Evolutionary conservation across 2,329 filamentous ascomycete genomes (phyloP).

Genomic region (Ophiocordyceps camponoti-saundersi): DNA sequence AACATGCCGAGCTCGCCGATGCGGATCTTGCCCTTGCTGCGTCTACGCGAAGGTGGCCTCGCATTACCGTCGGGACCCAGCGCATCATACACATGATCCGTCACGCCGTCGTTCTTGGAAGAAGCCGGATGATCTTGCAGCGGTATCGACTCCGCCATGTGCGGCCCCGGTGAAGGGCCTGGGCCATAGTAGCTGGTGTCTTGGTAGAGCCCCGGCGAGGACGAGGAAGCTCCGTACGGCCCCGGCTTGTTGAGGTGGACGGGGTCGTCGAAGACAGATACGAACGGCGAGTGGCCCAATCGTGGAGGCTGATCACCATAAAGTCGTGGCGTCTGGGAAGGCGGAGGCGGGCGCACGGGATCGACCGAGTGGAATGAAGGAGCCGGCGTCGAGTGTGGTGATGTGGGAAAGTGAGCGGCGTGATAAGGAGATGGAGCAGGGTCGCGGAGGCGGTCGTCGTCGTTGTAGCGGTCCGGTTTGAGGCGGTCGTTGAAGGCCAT

Average conservation of each 20-base stretch:
- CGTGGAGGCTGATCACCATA: conserved; percentile 16
- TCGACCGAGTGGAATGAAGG: conserved; percentile 17
- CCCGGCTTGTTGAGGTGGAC: conserved; percentile 39
- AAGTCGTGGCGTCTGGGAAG: conserved; percentile 5
- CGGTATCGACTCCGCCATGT: conserved; percentile 36
- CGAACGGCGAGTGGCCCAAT: conserved; percentile 36
- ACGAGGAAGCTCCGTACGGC: conserved; percentile 18
- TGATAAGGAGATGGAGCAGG: conserved; percentile 23
- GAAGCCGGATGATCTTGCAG: conserved; percentile 27
- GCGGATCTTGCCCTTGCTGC: conserved; percentile 28
- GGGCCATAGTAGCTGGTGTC: conserved; percentile 42
- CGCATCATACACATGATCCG: conserved; percentile 47
- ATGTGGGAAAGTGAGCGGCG: conserved; percentile 21
- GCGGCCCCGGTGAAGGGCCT: conserved; percentile 17
- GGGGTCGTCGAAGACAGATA: conserved; percentile 51
- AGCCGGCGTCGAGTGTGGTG: conserved; percentile 19
- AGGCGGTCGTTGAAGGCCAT: conserved; percentile 53
- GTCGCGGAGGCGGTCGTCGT: conserved; percentile 16
- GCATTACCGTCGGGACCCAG: conserved; percentile 14
- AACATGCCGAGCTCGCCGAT: conserved; percentile 44
- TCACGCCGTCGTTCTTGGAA: conserved; percentile 23
- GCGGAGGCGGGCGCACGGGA: conserved; percentile 1
- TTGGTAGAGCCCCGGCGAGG: conserved; percentile 19
- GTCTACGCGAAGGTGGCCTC: conserved; percentile 5
- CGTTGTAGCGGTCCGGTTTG: conserved; percentile 24